phyloP scores from a whole-genome alignment of 306 rosid genomes.

The Quercus dentata region DNA sequence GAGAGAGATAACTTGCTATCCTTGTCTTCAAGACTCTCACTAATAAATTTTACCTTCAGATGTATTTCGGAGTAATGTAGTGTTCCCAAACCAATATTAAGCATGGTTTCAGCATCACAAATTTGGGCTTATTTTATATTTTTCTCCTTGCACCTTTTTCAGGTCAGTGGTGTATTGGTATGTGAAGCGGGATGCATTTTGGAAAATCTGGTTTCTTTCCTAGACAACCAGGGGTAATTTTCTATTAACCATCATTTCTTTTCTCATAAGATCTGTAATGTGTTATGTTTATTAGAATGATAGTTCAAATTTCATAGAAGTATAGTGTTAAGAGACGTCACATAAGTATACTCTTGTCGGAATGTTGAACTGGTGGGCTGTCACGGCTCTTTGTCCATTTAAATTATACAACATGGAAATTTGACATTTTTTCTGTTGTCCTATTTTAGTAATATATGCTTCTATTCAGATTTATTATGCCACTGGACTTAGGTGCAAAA shows the following conservation, averaged over 20 bases:
- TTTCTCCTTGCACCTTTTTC: conserved; percentile 32
- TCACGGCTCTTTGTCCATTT: conserved; percentile 12
- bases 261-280: not conserved
- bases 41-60: not conserved
- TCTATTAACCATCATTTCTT: conserved; percentile 17
- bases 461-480: conserved; percentile 93
- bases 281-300: not conserved
- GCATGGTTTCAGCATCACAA: not conserved
- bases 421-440: conserved; percentile 13
- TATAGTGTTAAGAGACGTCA: not conserved
- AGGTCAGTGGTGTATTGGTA: conserved; percentile 95
- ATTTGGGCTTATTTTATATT: conserved; percentile 17
- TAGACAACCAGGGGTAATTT: conserved; percentile 84
- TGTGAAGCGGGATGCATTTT: conserved; percentile 97
- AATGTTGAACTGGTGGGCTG: not conserved
- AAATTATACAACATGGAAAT: not conserved
- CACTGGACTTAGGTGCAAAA: conserved; percentile 98
- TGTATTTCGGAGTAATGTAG: conserved; percentile 3
- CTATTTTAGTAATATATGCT: conserved; percentile 41
- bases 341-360: not conserved
- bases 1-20: not conserved
- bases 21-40: not conserved
- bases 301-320: not conserved
- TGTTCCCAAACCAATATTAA: not conserved
- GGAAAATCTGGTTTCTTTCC: conserved; percentile 81